phyloP scores from a whole-genome alignment of 345 rosid genomes.

The Pugionium cornutum region DNA sequence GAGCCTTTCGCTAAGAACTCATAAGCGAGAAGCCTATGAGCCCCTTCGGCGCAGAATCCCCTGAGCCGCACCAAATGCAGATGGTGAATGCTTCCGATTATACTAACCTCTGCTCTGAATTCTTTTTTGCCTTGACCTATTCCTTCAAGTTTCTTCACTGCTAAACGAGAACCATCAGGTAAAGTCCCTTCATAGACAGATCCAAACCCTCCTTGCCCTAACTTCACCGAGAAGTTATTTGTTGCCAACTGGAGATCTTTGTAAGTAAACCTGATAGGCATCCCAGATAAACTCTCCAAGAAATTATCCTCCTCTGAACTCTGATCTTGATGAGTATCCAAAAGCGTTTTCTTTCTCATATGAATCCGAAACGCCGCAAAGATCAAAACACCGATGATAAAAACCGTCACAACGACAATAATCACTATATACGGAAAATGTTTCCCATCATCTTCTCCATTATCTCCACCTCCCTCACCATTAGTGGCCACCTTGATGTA shows the following conservation, averaged over 20 bases:
- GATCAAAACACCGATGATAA: constrained; percentile 51
- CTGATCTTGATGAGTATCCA: constrained; percentile 45
- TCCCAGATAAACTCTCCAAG: constrained; percentile 67
- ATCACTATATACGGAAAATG: constrained; percentile 53
- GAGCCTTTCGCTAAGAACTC: constrained; percentile 88
- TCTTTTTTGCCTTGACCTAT: constrained; percentile 96
- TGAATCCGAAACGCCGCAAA: constrained; percentile 50
- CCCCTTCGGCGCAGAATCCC: constrained; percentile 91
- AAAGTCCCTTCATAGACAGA: constrained; percentile 79
- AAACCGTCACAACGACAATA: constrained; percentile 52
- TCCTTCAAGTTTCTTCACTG: constrained; percentile 95
- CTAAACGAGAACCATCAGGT: constrained; percentile 71
- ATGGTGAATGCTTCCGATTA: constrained; percentile 91
- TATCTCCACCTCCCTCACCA: constrained; percentile 31
- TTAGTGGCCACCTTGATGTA: constrained; percentile 58
- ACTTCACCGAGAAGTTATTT: constrained; percentile 68
- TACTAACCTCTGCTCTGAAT: constrained; percentile 91
- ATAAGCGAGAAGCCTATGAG: constrained; percentile 78
- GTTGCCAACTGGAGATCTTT: constrained; percentile 80
- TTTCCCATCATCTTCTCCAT: constrained; percentile 44
- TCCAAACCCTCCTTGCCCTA: constrained; percentile 97
- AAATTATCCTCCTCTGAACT: constrained; percentile 80
- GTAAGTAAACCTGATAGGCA: constrained; percentile 78
- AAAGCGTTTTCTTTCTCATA: constrained; percentile 44
- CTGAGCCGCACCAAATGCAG: constrained; percentile 78